phyloP scores from a whole-genome alignment of 106 monocot species.

The Dactylorhiza incarnata region DNA sequence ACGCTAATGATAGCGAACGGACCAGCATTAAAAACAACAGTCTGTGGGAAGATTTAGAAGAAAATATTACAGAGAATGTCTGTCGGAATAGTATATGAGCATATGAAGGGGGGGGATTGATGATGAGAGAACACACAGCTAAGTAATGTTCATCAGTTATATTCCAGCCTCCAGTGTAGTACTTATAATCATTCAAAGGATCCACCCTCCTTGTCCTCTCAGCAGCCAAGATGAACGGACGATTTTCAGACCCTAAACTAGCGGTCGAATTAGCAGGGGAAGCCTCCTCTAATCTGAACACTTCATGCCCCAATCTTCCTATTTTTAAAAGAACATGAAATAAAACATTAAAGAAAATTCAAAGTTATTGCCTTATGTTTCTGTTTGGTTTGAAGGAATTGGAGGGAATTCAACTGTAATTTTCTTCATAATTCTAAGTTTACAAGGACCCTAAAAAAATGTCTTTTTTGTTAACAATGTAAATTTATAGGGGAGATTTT shows the following conservation, averaged over 20 bases:
- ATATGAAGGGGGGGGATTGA: background rate
- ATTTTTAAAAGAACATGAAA: too few species aligned
- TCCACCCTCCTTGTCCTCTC: slow-evolving; percentile 11
- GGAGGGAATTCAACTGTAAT: too few species aligned
- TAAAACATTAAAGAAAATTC: too few species aligned
- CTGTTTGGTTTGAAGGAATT: too few species aligned
- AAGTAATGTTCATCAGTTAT: slow-evolving; percentile 13
- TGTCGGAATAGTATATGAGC: background rate
- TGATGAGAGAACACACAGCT: slow-evolving; percentile 10
- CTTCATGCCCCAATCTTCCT: too few species aligned
- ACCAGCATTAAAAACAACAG: slow-evolving; percentile 50
- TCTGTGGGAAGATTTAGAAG: slow-evolving; percentile 29
- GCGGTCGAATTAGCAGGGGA: background rate
- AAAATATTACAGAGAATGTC: background rate
- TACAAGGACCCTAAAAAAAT: too few species aligned
- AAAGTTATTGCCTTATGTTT: too few species aligned
- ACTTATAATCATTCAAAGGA: slow-evolving; percentile 4
- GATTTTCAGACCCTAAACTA: background rate
- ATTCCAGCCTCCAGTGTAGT: slow-evolving; percentile 20
- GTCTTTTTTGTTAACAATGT: too few species aligned
- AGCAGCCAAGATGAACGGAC: slow-evolving; percentile 14
- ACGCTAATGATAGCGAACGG: slow-evolving; percentile 37
- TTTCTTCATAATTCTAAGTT: too few species aligned
- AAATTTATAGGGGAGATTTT: too few species aligned
- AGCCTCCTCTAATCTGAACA: too few species aligned